A percentile compares a stretch with the other conserved stretches of the same genome.
phyloP scores from a whole-genome alignment of 768 basidiomycete genomes.

The Termitomyces sp. region DNA sequence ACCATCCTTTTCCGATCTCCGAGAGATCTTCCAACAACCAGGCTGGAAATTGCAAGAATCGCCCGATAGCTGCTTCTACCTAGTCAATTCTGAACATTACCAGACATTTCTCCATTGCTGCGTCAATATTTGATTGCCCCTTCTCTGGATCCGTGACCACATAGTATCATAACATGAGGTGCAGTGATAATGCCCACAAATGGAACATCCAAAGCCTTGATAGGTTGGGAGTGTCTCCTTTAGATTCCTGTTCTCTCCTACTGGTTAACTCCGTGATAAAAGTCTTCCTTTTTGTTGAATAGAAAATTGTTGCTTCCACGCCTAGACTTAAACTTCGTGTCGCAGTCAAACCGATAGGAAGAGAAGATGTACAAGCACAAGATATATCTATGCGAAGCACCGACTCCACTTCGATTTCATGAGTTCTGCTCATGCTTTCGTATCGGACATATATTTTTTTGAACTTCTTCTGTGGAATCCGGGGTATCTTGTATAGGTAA shows the following conservation, averaged over 20 bases:
- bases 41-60: background rate
- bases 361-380: background rate
- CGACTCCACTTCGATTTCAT: background rate
- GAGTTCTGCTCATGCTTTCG: background rate
- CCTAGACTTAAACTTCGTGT: background rate
- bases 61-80: background rate
- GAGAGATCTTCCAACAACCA: background rate
- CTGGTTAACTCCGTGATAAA: background rate
- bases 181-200: background rate
- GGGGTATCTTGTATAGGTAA: slow-evolving; percentile 25
- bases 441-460: background rate
- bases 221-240: background rate
- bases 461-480: slow-evolving; percentile 1
- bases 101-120: background rate
- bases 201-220: background rate
- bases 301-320: background rate
- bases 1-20: background rate
- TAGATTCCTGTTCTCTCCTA: background rate
- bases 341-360: background rate
- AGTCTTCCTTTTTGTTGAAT: background rate
- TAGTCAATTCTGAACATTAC: background rate
- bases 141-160: background rate
- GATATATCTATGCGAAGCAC: background rate
- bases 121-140: background rate
- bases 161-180: background rate